A percentile compares a stretch with the other conserved stretches of the same genome.
These are phyloP conservation scores for Heteromeles arbutifolia DNA, from an alignment of 306 rosid species.

Conservation along the genomic window DNA sequence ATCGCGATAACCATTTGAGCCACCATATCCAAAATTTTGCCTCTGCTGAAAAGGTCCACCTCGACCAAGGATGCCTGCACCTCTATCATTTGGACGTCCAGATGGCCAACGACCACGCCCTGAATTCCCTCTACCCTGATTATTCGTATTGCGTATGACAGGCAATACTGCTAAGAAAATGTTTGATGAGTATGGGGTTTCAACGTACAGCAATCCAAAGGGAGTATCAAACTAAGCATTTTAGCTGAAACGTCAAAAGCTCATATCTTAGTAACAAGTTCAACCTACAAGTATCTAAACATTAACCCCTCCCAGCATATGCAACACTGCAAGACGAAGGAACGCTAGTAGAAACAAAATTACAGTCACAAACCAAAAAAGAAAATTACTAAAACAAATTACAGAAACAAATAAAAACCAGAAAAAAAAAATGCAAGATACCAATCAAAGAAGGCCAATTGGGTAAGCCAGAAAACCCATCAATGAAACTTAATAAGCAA, in stretches of 20 bases:
- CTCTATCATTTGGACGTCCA: constrained; percentile 65
- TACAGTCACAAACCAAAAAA: neutral
- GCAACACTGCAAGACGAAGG: neutral
- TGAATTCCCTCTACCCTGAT: constrained; percentile 34
- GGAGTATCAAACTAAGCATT: neutral
- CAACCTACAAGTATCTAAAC: neutral
- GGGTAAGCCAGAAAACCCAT: neutral
- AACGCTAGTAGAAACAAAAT: neutral
- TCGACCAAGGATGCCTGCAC: constrained; percentile 84
- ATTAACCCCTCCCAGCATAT: neutral
- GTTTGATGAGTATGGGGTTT: neutral
- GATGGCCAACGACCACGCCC: constrained; percentile 50
- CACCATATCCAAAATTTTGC: constrained; percentile 64
- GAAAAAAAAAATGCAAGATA: neutral
- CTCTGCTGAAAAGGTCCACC: constrained; percentile 89
- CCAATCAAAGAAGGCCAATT: neutral
- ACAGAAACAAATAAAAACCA: neutral
- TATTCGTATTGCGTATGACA: constrained; percentile 24
- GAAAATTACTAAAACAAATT: neutral
- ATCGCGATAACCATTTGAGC: constrained; percentile 63
- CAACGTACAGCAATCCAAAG: neutral
- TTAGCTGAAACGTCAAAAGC: neutral
- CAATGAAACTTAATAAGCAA: neutral
- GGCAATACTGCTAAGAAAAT: constrained; percentile 36
- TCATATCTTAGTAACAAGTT: neutral